phyloP scores from a whole-genome alignment of 2,329 filamentous ascomycete genomes.

The Saccharata proteae region DNA sequence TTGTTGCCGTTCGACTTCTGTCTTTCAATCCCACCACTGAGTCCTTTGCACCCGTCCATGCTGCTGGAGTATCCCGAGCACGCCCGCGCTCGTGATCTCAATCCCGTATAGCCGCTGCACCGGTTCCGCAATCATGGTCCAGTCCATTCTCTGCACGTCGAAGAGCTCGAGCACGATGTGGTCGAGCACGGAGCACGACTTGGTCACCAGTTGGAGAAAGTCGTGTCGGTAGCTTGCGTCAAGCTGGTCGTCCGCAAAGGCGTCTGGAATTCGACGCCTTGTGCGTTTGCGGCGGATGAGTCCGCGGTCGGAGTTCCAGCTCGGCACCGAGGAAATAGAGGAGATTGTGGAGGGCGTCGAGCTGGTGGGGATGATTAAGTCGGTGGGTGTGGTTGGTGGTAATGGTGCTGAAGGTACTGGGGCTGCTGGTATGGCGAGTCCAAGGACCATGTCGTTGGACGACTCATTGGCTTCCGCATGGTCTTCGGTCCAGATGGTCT shows the following conservation, averaged over 20 bases:
- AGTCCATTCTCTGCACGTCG: slow-evolving; percentile 22
- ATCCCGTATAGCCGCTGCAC: slow-evolving; percentile 23
- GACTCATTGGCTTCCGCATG: no score
- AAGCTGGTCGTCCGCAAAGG: slow-evolving; percentile 1
- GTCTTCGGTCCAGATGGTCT: slow-evolving; percentile 3
- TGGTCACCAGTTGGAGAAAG: neutral
- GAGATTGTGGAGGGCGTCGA: slow-evolving; percentile 14
- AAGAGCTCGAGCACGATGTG: slow-evolving; percentile 23
- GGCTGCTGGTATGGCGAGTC: slow-evolving; percentile 10
- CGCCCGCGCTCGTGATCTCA: slow-evolving; percentile 21
- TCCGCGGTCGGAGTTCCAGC: slow-evolving; percentile 9
- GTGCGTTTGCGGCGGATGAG: slow-evolving; percentile 7
- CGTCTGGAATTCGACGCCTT: no score
- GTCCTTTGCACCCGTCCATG: slow-evolving; percentile 21
- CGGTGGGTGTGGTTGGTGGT: slow-evolving; percentile 5
- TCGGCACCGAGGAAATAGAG: slow-evolving; percentile 13
- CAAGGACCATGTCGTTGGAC: slow-evolving; percentile 4
- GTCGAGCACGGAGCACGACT: slow-evolving; percentile 14
- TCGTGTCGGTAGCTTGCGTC: neutral
- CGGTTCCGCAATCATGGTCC: slow-evolving; percentile 24
- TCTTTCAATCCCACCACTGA: slow-evolving; percentile 23
- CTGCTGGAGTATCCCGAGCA: slow-evolving; percentile 22
- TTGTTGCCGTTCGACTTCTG: no score
- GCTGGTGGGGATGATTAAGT: slow-evolving; percentile 6
- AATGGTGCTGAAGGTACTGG: slow-evolving; percentile 12